These are phyloP conservation scores for Rauvolfia tetraphylla DNA, from an alignment of 257 asterid species.

Conservation along the genomic window DNA sequence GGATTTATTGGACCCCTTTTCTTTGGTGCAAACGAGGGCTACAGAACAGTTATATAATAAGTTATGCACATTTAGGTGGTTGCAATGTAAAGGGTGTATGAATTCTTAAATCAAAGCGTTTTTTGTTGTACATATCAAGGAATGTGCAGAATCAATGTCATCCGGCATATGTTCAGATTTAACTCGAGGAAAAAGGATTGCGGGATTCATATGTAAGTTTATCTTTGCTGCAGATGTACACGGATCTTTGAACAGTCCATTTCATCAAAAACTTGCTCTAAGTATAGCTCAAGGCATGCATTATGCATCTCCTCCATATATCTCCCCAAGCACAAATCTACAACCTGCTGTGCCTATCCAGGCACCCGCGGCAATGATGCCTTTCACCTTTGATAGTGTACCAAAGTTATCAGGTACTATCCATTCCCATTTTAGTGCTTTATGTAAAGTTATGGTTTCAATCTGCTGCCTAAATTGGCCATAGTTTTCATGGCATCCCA, in stretches of 20 bases:
- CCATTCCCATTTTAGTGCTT: neutral
- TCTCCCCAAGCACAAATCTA: slow-evolving; percentile 20
- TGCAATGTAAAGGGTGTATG: no score
- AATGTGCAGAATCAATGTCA: no score
- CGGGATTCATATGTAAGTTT: neutral
- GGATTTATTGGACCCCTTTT: neutral
- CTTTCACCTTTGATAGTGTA: slow-evolving; percentile 21
- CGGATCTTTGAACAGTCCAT: slow-evolving; percentile 1
- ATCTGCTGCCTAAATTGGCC: neutral
- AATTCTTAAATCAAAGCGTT: no score
- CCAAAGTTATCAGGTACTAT: slow-evolving; percentile 35
- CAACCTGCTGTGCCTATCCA: slow-evolving; percentile 11
- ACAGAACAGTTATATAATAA: neutral
- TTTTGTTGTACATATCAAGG: no score
- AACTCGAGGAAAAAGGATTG: no score
- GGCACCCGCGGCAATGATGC: slow-evolving; percentile 33
- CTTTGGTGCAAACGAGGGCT: neutral
- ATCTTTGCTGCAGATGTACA: slow-evolving; percentile 24
- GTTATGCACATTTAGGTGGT: no score
- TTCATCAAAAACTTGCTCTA: neutral
- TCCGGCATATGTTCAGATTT: no score
- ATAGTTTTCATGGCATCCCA: neutral
- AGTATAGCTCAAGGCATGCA: neutral
- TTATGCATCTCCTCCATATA: slow-evolving; percentile 3
- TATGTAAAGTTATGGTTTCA: neutral